Base-by-base conservation (phyloP, 345 rosid genomes). In the Rhizophora apiculata region DNA sequence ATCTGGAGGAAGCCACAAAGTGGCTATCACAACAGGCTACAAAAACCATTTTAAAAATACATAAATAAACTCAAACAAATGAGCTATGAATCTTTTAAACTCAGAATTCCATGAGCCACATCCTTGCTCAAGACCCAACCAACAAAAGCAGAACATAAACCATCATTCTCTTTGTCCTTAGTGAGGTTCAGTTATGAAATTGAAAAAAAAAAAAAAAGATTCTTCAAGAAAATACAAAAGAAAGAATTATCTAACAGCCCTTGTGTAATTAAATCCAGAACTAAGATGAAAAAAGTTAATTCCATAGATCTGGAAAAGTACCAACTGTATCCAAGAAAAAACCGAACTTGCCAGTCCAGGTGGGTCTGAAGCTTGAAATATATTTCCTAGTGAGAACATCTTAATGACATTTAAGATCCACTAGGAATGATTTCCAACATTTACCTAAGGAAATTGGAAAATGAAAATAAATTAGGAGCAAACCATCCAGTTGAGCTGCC, bases 401-500 rank as follows among this genome's bases (percentile, higher is more conserved):
- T 76, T 34, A 64, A 27, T 43, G 60, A 64, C 26, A 52, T 63
- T 68, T 60, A 48, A 68, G 74, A 69, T 66, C 39, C 63, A 48
- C 60, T 36, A 39, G 24, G 66, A 60, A 58, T 34, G 21, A 60
- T 27, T 73, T 30, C 54, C 30, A 66, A 27, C 6, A 67, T 36
- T 62, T 20, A 60, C 36, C 37, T 37, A 66, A 58, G 70, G 48
- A 66, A 51, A 72, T 2, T 16, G 30, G 34, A 67, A 69, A 10
- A 74, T 5, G 32, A 55, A 34, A 72, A 62, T 30, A 32, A 46
- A 68, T 60, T 48, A 82, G 82, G 72, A 76, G 62, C 80, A 74
- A 79, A 92, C 99, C 99, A 96, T 89, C 97, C 96, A 70, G 90
- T 92, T 61, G 90, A 81, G 80, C 74, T 83, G 77, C 96, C 80